Percentiles rank a stretch among this genome's conserved stretches.
Evolutionary conservation across 345 rosid genomes (phyloP).

Genomic region (Cardiospermum halicacabum): DNA sequence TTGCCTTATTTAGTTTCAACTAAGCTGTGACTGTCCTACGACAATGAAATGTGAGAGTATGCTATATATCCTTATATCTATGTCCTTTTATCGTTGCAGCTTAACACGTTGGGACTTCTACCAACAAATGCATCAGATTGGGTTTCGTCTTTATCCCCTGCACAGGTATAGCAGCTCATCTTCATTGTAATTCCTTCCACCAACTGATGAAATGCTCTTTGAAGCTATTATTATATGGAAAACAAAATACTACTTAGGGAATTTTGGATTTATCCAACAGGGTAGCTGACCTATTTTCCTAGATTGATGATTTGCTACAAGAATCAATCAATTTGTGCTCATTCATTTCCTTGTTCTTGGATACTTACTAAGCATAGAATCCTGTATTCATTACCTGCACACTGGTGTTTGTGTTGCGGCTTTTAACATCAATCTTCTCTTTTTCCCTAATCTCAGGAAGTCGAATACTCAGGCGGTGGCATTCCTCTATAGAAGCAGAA

Average conservation of each 20-base stretch:
- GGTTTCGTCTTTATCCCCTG: conserved; percentile 96
- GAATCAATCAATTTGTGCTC: background rate
- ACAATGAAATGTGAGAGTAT: background rate
- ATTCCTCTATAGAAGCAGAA: conserved; percentile 25
- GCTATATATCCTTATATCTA: background rate
- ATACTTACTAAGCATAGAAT: too few relatives aligned
- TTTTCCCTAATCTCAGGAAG: conserved; percentile 62
- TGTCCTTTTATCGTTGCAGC: conserved; percentile 47
- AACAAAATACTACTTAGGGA: conserved; percentile 1
- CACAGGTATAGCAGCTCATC: conserved; percentile 55
- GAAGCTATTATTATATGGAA: conserved; percentile 6
- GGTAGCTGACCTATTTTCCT: background rate
- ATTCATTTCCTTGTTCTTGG: background rate
- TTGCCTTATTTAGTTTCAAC: conserved; percentile 3
- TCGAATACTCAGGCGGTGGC: conserved; percentile 92
- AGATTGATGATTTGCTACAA: background rate
- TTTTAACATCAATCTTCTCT: conserved; percentile 8
- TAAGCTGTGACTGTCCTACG: background rate
- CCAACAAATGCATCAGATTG: conserved; percentile 99
- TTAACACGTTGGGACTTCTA: conserved; percentile 93
- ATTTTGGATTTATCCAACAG: background rate
- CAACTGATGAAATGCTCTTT: background rate
- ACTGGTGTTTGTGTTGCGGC: background rate
- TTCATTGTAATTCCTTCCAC: background rate
- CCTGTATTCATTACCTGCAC: background rate